Evolutionary conservation across 306 rosid genomes (phyloP), one percentile per base, ranked within the genome.

Genomic region (Medicago truncatula): DNA sequence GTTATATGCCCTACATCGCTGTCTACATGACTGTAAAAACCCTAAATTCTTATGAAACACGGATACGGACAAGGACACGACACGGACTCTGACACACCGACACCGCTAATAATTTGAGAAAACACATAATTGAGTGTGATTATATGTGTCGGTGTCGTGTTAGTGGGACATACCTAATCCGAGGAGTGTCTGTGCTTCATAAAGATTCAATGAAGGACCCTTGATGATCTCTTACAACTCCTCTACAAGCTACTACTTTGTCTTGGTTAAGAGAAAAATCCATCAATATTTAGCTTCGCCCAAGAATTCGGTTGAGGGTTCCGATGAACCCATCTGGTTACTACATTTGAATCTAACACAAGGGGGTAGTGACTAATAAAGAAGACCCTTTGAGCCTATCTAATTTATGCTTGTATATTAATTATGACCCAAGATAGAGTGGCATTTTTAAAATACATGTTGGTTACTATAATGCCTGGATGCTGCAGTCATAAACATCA

Each of bases 321-420:
- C 38, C 38, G 38, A 34, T 34, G 38, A 34, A 34, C 38, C 38
- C 38, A 34, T 34, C 38, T 34, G 7, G 38, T 34, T 34, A 34
- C 38, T 34, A 34, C 38, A 34, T 34, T 34, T 34, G 38, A 34
- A 6, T 5, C 71, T 34, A 40, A 10, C 52, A 40, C 20, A 31
- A 65, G 14, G 71, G 70, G 34, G n/a, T 18, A 43, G 50, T 65
- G 46, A 2, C 9, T 18, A 65, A 39, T 34, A 40, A 65, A 65
- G 50, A 64, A 9, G 70, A 38, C 70, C 70, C 46, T 64, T 64
- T 38, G 49, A 64, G 25, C 70, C 8, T 38, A 9, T 36, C 31
- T 17, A 63, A 13, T 9, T n/a, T 10, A 3, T 40, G 34, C n/a
- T 65, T 41, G 44, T 17, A 17, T 38, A 65, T 16, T 9, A 65